These are phyloP conservation scores for Clitoria ternatea DNA, from an alignment of 306 rosid species.

Conservation along the genomic window DNA sequence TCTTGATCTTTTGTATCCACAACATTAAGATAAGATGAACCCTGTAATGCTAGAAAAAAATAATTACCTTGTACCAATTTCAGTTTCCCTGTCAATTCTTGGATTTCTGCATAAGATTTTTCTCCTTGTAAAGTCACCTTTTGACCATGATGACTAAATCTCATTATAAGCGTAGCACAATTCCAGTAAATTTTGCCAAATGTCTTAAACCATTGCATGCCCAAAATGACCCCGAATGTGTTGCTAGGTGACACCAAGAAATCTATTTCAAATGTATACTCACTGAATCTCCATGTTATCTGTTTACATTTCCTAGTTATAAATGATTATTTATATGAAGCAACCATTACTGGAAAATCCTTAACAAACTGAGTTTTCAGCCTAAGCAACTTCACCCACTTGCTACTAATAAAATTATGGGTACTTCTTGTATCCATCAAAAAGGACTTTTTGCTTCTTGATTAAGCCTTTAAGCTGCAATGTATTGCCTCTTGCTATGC, in stretches of 20 bases:
- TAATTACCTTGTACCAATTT: too few species aligned
- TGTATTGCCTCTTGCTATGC: neutral
- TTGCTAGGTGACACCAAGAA: neutral
- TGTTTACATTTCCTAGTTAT: neutral
- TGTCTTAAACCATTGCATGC: neutral
- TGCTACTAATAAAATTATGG: neutral
- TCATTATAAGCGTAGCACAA: neutral
- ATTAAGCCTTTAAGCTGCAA: neutral
- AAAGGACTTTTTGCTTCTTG: neutral
- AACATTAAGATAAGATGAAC: too few species aligned
- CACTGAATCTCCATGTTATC: neutral
- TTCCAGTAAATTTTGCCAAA: neutral
- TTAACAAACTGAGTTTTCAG: neutral
- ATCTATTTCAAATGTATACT: neutral
- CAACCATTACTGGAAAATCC: neutral
- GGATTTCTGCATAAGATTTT: neutral
- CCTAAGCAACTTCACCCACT: neutral
- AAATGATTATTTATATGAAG: neutral
- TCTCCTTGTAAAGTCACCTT: neutral
- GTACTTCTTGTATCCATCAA: neutral
- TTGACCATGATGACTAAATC: neutral
- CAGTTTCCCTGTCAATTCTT: neutral
- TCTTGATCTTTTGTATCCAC: too few species aligned
- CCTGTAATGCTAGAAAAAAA: too few species aligned
- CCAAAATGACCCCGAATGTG: neutral